Base-by-base conservation (phyloP, 2,329 filamentous ascomycete genomes). In the Dactylellina leptospora region DNA sequence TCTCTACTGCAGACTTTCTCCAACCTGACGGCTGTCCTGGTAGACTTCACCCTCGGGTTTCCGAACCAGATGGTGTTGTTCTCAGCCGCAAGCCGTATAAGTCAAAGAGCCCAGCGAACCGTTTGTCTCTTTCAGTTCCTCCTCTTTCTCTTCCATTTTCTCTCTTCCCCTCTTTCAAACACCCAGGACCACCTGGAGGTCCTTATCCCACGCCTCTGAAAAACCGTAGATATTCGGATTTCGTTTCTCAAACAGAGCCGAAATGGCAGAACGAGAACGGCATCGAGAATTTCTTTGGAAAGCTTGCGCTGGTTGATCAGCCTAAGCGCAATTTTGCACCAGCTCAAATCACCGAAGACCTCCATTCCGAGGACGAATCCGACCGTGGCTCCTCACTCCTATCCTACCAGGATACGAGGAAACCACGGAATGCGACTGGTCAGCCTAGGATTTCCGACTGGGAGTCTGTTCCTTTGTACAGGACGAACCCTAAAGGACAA, bases 11-110 rank as follows among this genome's bases (percentile, higher is more conserved):
- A 16, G 42, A 51, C 20, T 62, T 62, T 10, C 50, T 55, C 45
- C 64, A 51, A 20, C 20, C 56, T 6, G 55, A 61, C 22, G 27
- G 30, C 30, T 56, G 44, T 30, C 23, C 61, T 25, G 54, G 51
- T n/a, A 38, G 61, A 11, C 61, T 51, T 50, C 64, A 45, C 23
- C 42, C 56, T n/a, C 28, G 30, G 20, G 38, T 16, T 18, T 62
- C 50, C 6, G 56, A 56, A 3, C 23, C 56, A 25, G 64, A 70
- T 28, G 51, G 55, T 40, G 45, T 51, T 42, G 56, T 42, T 18
- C 48, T 62, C 64, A 70, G 64, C 64, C 64, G 64, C 64, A 62
- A 38, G 13, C 22, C 64, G n/a, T 70, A 70, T 51, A 70, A 51
- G 48, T 36, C 44, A 28, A 50, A 48, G 13, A 30, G 42, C 40